phyloP scores from a whole-genome alignment of 1,284 basidiomycete species.

The Ceratobasidium sp. region DNA sequence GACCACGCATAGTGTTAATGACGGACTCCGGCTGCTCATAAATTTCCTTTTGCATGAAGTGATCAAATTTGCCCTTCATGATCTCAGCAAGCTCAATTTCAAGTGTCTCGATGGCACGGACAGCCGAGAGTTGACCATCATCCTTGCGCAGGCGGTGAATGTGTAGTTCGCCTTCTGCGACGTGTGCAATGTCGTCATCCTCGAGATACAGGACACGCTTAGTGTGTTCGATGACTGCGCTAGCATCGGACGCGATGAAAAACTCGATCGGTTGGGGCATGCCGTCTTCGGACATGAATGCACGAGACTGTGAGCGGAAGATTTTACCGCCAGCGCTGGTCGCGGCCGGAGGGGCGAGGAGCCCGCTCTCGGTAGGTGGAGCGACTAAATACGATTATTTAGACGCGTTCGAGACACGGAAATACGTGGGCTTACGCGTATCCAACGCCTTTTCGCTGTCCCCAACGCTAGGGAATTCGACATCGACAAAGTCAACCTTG shows the following conservation, averaged over 20 bases:
- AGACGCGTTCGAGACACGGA: conserved; percentile 4
- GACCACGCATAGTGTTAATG: conserved; percentile 99
- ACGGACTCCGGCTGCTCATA: conserved; percentile 99
- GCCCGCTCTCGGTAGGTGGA: conserved; percentile 57
- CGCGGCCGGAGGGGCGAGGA: conserved; percentile 75
- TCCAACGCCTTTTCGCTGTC: conserved; percentile 63
- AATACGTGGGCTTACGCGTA: conserved; percentile 57
- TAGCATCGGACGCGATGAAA: conserved; percentile 97
- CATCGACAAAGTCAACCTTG: conserved; percentile 99
- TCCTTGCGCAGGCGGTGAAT: conserved; percentile 97
- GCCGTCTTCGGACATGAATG: conserved; percentile 98
- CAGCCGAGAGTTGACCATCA: conserved; percentile 71
- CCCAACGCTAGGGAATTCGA: conserved; percentile 82
- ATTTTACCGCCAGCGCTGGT: conserved; percentile 73
- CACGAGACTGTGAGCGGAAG: conserved; percentile 92
- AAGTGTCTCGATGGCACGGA: conserved; percentile 96
- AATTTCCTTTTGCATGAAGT: conserved; percentile 99
- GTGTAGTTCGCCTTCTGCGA: conserved; percentile 95
- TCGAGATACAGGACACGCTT: conserved; percentile 99
- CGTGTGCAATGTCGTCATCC: conserved; percentile 99
- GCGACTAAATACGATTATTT: conserved; percentile 52
- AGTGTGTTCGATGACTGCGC: conserved; percentile 97
- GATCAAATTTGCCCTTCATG: conserved; percentile 99
- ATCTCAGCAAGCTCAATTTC: conserved; percentile 99
- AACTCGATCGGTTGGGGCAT: conserved; percentile 99